phyloP scores from a whole-genome alignment of 371 early-diverging fungal species.

The Blastocladiella emersonii region DNA sequence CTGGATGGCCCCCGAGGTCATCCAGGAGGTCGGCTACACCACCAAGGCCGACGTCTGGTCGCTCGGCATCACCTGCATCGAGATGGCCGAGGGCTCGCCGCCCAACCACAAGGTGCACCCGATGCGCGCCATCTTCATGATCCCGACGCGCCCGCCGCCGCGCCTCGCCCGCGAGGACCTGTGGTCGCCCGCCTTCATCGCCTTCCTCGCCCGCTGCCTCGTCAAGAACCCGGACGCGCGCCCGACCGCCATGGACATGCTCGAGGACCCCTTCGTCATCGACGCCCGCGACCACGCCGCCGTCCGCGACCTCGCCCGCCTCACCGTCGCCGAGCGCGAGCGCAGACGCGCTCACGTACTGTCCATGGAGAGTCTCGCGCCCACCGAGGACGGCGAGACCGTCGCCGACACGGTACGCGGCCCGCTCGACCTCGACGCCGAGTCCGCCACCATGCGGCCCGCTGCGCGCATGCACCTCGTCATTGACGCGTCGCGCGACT shows the following conservation, averaged over 20 bases:
- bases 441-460: neutral
- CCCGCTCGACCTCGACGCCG: neutral
- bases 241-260: constrained; percentile 30
- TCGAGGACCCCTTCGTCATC: constrained; percentile 21
- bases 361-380: neutral
- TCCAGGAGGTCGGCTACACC: constrained; percentile 38
- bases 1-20: constrained; percentile 33
- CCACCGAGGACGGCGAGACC: neutral
- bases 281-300: neutral
- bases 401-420: neutral
- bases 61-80: constrained; percentile 42
- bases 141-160: constrained; percentile 4
- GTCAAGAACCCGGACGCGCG: constrained; percentile 37
- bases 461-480: neutral
- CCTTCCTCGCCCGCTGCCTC: constrained; percentile 31
- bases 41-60: constrained; percentile 45
- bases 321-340: neutral
- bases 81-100: constrained; percentile 39
- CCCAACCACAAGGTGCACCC: constrained; percentile 40
- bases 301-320: neutral
- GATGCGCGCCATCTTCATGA: constrained; percentile 25
- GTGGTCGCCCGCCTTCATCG: constrained; percentile 31
- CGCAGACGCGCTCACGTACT: neutral
- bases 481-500: neutral
- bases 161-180: constrained; percentile 6